A percentile compares a stretch with the other conserved stretches of the same genome.
Conservation (phyloP, 345 rosid genomes). For the Boechera stricta region DNA sequence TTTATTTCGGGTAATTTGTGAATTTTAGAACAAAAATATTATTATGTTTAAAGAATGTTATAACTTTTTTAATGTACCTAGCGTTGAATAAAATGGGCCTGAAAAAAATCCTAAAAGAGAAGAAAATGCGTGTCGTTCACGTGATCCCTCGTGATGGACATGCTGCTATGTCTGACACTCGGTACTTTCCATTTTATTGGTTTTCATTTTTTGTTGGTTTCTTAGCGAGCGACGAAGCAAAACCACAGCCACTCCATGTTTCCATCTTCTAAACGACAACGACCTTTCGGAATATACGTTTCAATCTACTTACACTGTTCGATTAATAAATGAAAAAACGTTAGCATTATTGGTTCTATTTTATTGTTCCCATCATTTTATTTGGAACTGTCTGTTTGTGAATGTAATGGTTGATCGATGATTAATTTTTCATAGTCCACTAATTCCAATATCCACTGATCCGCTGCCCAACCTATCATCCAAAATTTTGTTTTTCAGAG, state of each 20-base stretch:
- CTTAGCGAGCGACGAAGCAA: conserved; percentile 44
- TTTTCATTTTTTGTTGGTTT: conserved; percentile 13
- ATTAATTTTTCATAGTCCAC: no score
- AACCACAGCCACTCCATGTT: conserved; percentile 48
- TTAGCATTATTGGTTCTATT: background rate
- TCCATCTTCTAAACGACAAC: conserved; percentile 41
- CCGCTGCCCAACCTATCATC: no score
- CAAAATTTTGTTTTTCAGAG: no score
- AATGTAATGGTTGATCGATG: no score
- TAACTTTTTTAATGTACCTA: background rate
- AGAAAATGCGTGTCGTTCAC: conserved; percentile 49
- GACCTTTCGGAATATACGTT: conserved; percentile 36
- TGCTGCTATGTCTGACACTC: conserved; percentile 55
- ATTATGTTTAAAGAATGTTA: background rate
- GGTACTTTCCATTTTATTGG: background rate
- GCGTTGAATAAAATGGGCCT: conserved; percentile 39
- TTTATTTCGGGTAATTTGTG: background rate
- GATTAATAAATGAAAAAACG: background rate
- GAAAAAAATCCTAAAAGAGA: background rate
- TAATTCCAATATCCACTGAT: no score
- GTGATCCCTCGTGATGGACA: conserved; percentile 58
- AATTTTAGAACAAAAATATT: background rate
- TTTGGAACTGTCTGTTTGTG: background rate
- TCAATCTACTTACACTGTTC: conserved; percentile 28
- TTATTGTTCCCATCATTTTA: background rate